Conservation (phyloP, 1,284 basidiomycete genomes). For the Irpex sp. region DNA sequence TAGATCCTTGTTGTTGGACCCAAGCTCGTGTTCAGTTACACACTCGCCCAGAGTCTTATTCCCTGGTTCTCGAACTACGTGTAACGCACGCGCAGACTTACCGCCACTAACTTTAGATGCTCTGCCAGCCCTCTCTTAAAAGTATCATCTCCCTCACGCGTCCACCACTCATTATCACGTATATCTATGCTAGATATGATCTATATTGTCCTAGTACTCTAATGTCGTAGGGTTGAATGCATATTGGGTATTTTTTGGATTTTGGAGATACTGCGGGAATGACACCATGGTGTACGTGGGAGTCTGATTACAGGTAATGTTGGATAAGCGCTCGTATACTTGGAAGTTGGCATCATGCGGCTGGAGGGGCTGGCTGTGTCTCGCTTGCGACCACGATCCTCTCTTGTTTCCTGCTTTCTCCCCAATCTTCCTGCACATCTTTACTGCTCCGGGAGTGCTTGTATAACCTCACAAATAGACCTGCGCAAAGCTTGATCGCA, state of each 20-base stretch:
- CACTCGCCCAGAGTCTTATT: slow-evolving; percentile 94
- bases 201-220: background rate
- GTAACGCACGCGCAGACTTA: slow-evolving; percentile 24
- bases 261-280: background rate
- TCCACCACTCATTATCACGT: background rate
- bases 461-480: background rate
- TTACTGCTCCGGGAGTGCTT: background rate
- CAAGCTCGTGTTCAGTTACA: slow-evolving; percentile 98
- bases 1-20: slow-evolving; percentile 96
- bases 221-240: background rate
- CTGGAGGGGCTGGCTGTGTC: background rate
- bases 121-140: background rate
- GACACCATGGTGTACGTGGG: background rate
- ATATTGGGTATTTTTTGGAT: background rate
- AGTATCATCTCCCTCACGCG: background rate
- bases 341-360: background rate
- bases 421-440: background rate
- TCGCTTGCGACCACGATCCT: background rate
- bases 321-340: background rate
- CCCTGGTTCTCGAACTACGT: slow-evolving; percentile 91
- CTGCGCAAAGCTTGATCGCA: background rate
- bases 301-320: background rate
- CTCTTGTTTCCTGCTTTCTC: background rate
- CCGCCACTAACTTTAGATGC: background rate
- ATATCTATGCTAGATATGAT: background rate